A percentile compares a stretch with the other conserved stretches of the same genome.
Evolutionary conservation across 345 rosid species (phyloP).

Genomic region (Eucalyptus tenuipes): DNA sequence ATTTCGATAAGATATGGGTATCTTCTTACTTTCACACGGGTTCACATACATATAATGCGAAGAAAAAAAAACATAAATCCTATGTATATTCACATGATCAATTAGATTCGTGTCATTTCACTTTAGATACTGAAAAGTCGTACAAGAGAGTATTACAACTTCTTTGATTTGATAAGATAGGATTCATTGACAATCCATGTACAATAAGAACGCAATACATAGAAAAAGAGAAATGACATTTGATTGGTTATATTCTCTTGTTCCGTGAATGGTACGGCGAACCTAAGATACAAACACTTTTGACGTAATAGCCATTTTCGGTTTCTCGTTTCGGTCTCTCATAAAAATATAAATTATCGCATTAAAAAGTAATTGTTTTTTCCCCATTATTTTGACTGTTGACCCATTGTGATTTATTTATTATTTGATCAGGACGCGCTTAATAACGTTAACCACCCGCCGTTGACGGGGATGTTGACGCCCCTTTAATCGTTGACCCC

Average conservation of each 20-base stretch:
- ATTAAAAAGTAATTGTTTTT: not conserved
- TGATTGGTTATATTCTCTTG: not conserved
- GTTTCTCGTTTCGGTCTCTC: not conserved
- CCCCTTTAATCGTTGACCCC: not conserved
- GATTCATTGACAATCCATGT: not conserved
- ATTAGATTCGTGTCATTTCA: not conserved
- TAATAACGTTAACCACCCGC: not conserved
- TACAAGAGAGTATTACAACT: not conserved
- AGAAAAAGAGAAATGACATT: not conserved
- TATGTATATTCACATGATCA: rapidly evolving
- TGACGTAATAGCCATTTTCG: rapidly evolving
- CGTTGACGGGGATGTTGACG: not conserved
- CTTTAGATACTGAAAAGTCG: rapidly evolving
- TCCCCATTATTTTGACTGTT: not conserved
- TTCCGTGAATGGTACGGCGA: not conserved
- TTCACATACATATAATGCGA: rapidly evolving
- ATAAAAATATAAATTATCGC: not conserved
- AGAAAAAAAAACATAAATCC: not conserved
- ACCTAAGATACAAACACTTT: not conserved
- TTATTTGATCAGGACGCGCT: not conserved
- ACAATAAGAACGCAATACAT: not conserved
- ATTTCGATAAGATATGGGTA: not conserved
- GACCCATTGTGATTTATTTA: not conserved
- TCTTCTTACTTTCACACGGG: not conserved
- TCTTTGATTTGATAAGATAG: not conserved